These are phyloP conservation scores for Lepiota subincarnata DNA, from an alignment of 768 basidiomycete genomes.

Conservation along the genomic window DNA sequence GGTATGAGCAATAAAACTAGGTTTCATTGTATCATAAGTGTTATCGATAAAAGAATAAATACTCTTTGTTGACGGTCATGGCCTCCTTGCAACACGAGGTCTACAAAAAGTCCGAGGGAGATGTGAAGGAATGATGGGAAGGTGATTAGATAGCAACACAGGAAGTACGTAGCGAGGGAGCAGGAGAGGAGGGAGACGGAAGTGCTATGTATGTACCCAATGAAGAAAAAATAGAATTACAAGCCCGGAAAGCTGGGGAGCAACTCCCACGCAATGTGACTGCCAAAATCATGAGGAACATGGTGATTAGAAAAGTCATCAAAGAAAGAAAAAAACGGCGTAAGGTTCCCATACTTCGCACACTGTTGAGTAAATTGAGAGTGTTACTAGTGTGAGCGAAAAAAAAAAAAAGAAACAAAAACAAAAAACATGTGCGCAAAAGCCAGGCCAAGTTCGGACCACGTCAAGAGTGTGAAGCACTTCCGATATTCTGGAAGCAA, in stretches of 20 bases:
- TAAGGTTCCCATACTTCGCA: background rate
- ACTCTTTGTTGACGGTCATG: constrained; percentile 1
- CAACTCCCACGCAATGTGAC: constrained; percentile 16
- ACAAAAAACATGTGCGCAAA: background rate
- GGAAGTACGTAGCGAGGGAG: constrained; percentile 18
- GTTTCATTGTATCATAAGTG: constrained; percentile 3
- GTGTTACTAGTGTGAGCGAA: background rate
- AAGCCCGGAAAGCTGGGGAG: constrained; percentile 27
- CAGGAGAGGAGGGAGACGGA: constrained; percentile 13
- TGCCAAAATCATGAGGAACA: constrained; percentile 15
- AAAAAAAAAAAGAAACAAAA: background rate
- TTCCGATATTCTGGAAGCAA: background rate
- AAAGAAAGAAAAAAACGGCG: background rate
- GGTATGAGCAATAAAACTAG: background rate
- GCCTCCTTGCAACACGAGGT: constrained; percentile 4
- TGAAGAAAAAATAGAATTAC: constrained; percentile 33
- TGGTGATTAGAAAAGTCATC: constrained; percentile 3
- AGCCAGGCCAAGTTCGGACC: background rate
- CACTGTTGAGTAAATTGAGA: background rate
- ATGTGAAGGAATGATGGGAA: constrained; percentile 15
- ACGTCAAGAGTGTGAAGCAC: background rate
- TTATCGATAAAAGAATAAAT: constrained; percentile 4
- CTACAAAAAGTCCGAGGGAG: constrained; percentile 12
- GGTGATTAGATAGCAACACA: constrained; percentile 37
- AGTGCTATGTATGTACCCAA: constrained; percentile 30